Evolutionary conservation across 768 basidiomycete species (phyloP), one percentile per base, ranked within the genome.

Genomic region (Phaeotremella skinneri): DNA sequence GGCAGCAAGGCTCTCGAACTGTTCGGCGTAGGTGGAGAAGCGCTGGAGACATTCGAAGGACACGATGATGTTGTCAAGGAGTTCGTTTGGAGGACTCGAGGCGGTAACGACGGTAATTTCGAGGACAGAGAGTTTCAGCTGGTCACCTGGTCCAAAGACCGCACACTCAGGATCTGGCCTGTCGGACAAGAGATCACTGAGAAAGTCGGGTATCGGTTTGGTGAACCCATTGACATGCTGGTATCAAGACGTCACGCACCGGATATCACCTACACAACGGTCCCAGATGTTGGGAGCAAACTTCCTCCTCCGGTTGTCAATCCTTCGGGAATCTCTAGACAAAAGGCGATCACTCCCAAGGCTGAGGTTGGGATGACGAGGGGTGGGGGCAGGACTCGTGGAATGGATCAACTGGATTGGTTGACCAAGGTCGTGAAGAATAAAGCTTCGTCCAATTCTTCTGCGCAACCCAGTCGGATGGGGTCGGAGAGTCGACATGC

Each of bases 41-140:
- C 63, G 17, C 84, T 90, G 4, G 85, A 88, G 64, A 79, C 81
- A 5, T 94, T 93, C 64, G 87, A 89, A 65, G 92, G 91, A 0
- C 91, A 94, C 76, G 83, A 85, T 0, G 91, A 94, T 63, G 90
- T 92, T 1, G 94, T 98, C 20, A 96, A 94, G 70, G 94, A 99
- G 78, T 99, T 94, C 73, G 92, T 99, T 1, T 99, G 96, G 96
- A 81, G 96, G 59, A 84, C 82, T 0, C 56, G 78, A 53, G 82
- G 82, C 2, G 81, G 80, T 0, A 67, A 76, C 11, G 75, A 81
- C 69, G 83, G 86, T 30, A 49, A 60, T 13, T 56, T 66, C 78
- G 84, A 84, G 39, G 81, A 83, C 34, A 78, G 82, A 1, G 81
- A 82, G 51, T 84, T 84, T 63, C 84, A 85, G 58, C 76, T 85